These are phyloP conservation scores for Emmonsia crescens DNA, from an alignment of 2,329 filamentous ascomycete species.

Conservation along the genomic window DNA sequence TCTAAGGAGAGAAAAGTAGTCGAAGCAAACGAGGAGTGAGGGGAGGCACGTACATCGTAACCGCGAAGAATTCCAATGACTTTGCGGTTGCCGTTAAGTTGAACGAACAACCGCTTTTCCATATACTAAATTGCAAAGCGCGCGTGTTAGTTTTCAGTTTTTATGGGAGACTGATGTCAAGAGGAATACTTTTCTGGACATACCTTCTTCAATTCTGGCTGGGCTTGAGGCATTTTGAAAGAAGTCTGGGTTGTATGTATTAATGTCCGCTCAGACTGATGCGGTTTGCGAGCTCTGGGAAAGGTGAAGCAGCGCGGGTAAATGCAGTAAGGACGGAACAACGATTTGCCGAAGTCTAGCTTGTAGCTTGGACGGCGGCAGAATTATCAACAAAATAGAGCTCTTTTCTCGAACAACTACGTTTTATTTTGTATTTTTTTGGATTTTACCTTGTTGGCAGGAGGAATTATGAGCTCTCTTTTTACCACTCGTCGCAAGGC, in stretches of 20 bases:
- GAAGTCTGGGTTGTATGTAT: neutral
- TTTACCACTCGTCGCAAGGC: slow-evolving; percentile 54
- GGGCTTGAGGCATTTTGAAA: slow-evolving; percentile 85
- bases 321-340: slow-evolving; percentile 20
- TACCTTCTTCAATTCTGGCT: slow-evolving; percentile 98
- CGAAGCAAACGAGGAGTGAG: neutral
- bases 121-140: slow-evolving; percentile 59
- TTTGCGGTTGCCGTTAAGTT: slow-evolving; percentile 94
- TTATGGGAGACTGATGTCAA: neutral
- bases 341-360: slow-evolving; percentile 21
- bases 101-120: slow-evolving; percentile 96
- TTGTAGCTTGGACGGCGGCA: neutral
- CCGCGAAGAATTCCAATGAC: slow-evolving; percentile 89
- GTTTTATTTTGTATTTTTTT: neutral
- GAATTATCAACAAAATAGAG: neutral
- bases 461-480: slow-evolving; percentile 45
- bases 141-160: slow-evolving; percentile 7
- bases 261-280: neutral
- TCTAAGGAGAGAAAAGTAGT: neutral
- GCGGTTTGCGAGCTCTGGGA: neutral
- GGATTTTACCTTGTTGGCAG: neutral
- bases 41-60: slow-evolving; percentile 64
- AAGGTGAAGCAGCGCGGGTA: neutral
- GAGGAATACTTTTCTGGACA: slow-evolving; percentile 12
- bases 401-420: neutral